Evolutionary conservation across 306 rosid species (phyloP).

Genomic region (Begonia peltatifolia): DNA sequence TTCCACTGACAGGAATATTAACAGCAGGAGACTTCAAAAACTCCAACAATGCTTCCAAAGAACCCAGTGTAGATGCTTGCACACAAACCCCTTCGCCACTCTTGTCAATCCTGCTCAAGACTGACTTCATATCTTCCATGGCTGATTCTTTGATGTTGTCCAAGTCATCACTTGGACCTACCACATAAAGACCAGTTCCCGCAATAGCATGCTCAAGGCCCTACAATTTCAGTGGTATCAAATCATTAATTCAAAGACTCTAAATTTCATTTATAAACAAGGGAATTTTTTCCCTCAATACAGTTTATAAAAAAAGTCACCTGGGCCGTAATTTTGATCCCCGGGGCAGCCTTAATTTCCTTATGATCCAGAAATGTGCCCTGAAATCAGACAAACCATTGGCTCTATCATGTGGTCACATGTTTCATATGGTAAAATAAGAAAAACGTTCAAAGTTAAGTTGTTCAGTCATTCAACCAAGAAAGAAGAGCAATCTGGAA

Average conservation of each 20-base stretch:
- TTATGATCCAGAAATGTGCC: slow-evolving; percentile 84
- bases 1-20: slow-evolving; percentile 87
- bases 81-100: slow-evolving; percentile 95
- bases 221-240: slow-evolving; percentile 16
- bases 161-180: slow-evolving; percentile 71
- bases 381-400: slow-evolving; percentile 31
- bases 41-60: slow-evolving; percentile 90
- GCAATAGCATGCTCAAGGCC: slow-evolving; percentile 98
- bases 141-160: slow-evolving; percentile 61
- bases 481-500: too few relatives aligned
- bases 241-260: too few relatives aligned
- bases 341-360: slow-evolving; percentile 97
- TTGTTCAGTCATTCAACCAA: too few relatives aligned
- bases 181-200: slow-evolving; percentile 78
- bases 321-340: slow-evolving; percentile 92
- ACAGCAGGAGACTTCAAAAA: slow-evolving; percentile 81
- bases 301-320: slow-evolving; percentile 22
- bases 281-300: too few relatives aligned
- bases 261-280: too few relatives aligned
- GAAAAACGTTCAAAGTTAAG: too few relatives aligned
- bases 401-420: not conserved
- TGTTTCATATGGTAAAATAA: too few relatives aligned
- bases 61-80: slow-evolving; percentile 94
- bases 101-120: slow-evolving; percentile 79
- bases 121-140: slow-evolving; percentile 75